These are phyloP conservation scores for Paramecium caudatum DNA, from an alignment of 73 alveolate species.

Conservation along the genomic window DNA sequence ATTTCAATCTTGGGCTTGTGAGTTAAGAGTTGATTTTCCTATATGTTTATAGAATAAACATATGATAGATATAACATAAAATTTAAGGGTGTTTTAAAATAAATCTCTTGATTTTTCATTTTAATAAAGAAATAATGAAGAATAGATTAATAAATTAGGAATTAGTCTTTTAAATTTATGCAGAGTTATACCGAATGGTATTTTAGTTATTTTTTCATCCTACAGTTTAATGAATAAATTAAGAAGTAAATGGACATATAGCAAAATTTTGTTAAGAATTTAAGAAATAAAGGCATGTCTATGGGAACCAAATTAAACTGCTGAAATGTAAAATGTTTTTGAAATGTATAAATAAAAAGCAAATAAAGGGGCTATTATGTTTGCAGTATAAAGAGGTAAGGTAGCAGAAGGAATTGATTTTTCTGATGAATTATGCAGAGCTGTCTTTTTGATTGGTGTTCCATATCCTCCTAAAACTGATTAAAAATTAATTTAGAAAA, in stretches of 20 bases:
- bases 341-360: conserved; percentile 66
- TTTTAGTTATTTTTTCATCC: conserved; percentile 94
- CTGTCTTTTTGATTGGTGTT: conserved; percentile 94
- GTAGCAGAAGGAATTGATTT: conserved; percentile 97
- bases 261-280: conserved; percentile 81
- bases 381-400: conserved; percentile 95
- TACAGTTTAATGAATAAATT: conserved; percentile 87
- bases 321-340: conserved; percentile 76
- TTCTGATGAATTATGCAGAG: conserved; percentile 94
- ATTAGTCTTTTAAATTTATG: conserved; percentile 81
- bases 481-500: conserved; percentile 89
- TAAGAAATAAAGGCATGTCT: conserved; percentile 84
- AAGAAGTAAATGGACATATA: conserved; percentile 84
- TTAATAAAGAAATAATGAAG: conserved; percentile 83
- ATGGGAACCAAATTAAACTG: conserved; percentile 90
- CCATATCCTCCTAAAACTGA: conserved; percentile 96
- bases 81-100: conserved; percentile 80
- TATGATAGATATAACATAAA: conserved; percentile 89
- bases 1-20: conserved; percentile 90
- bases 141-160: conserved; percentile 87
- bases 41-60: conserved; percentile 91
- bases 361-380: conserved; percentile 89
- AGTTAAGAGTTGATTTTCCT: conserved; percentile 86
- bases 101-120: conserved; percentile 86
- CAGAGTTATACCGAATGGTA: conserved; percentile 92